phyloP scores from a whole-genome alignment of 2,329 filamentous ascomycete species.

The Pezizomycotina sp. region DNA sequence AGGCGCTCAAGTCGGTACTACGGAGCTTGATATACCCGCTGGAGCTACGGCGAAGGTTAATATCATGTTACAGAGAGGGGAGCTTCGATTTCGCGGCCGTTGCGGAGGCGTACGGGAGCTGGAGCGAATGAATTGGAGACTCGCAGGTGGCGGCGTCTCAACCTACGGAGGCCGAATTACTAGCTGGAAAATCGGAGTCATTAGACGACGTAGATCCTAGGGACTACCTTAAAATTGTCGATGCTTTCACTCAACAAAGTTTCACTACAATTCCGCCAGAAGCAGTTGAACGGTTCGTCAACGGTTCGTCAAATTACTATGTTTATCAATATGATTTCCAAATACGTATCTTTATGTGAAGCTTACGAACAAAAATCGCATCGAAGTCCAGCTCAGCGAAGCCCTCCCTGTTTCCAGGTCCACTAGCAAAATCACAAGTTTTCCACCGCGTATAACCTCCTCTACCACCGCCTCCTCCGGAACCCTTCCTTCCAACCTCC shows the following conservation, averaged over 20 bases:
- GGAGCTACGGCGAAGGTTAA: conserved; percentile 31
- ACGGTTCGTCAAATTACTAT: conserved; percentile 9
- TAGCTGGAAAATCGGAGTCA: conserved; percentile 39
- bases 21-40: conserved; percentile 53
- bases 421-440: conserved; percentile 71
- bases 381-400: conserved; percentile 44
- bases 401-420: conserved; percentile 55
- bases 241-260: conserved; percentile 67
- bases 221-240: conserved; percentile 68
- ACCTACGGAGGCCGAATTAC: too few species aligned
- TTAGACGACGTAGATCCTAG: conserved; percentile 53
- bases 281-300: conserved; percentile 58
- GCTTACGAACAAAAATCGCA: too few species aligned
- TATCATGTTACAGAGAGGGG: conserved; percentile 26
- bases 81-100: conserved; percentile 21
- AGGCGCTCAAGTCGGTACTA: conserved; percentile 64
- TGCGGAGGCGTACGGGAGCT: conserved; percentile 10
- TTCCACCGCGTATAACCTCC: conserved; percentile 76
- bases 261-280: conserved; percentile 65
- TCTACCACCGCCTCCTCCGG: conserved; percentile 78
- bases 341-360: not conserved
- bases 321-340: conserved; percentile 16
- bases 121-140: conserved; percentile 31
- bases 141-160: too few species aligned
- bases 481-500: conserved; percentile 79